phyloP scores from a whole-genome alignment of 78 protist species.

The Dictyostelium brefeldianum region DNA sequence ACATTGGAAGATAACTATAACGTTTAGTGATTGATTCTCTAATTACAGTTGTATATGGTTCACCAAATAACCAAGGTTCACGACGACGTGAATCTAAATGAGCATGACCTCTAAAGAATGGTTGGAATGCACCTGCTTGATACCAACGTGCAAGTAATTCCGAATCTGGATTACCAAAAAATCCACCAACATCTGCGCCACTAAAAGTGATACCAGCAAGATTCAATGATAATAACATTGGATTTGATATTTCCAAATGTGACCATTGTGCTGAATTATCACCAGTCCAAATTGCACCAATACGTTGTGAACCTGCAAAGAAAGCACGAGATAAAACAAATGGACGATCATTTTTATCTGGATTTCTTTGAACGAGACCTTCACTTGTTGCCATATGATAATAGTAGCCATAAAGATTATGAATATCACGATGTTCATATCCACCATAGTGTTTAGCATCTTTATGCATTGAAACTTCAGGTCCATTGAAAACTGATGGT shows the following conservation, averaged over 20 bases:
- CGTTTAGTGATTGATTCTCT: constrained; percentile 88
- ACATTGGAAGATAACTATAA: constrained; percentile 94
- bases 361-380: constrained; percentile 85
- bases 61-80: constrained; percentile 98
- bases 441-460: constrained; percentile 90
- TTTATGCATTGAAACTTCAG: constrained; percentile 98
- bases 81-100: constrained; percentile 96
- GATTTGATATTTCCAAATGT: constrained; percentile 90
- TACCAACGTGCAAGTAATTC: constrained; percentile 98
- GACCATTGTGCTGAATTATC: constrained; percentile 98
- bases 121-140: constrained; percentile 96
- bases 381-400: constrained; percentile 85
- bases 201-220: constrained; percentile 94
- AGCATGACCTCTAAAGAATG: constrained; percentile 99
- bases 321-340: constrained; percentile 98
- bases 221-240: constrained; percentile 94
- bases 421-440: constrained; percentile 97
- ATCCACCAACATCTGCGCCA: constrained; percentile 99
- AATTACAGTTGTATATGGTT: constrained; percentile 52
- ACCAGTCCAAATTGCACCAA: constrained; percentile 99
- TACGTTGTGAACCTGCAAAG: constrained; percentile 98
- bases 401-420: constrained; percentile 97
- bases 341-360: constrained; percentile 91
- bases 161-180: constrained; percentile 96
- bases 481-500: constrained; percentile 98